Base-by-base conservation (phyloP, 1,139 yeast species). In the Yamadazyma epiphylla region DNA sequence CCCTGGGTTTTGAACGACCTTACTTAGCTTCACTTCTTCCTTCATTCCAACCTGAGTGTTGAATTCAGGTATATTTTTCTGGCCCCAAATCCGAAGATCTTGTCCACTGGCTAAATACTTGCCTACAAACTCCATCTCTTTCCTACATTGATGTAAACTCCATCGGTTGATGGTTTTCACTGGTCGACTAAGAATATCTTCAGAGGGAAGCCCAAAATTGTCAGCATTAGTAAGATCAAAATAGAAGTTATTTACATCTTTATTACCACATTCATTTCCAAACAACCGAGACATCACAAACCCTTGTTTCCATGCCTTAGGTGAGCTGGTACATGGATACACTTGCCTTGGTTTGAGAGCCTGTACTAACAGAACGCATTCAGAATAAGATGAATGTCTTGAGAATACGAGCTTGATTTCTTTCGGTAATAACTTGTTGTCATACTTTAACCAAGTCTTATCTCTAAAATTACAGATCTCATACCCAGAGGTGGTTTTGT, bases 351-450 rank as follows among this genome's bases (percentile, higher is more conserved):
- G 77, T 2, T 43, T 41, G 38, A 76, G 67, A 20, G 55, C 23
- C 7, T 49, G 37, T 0, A 74, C 46, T 9, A 77, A 59, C 3
- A 57, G 40, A n/a, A 54, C 36, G 7, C 64, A 51, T 42, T 77
- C 83, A 3, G 58, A 38, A 36, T 59, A 71, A 0, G 80, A 73
- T 1, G 81, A 73, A 39, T 77, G 83, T 19, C 82, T 50, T 1
- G 81, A 74, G 45, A 69, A 76, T 16, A 66, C 50, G 22, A 69
- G 57, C 32, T 55, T 53, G 0, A 74, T 36, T 8, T 59, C 62
- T 7, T 51, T 54, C 0, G 77, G 75, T 5, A 74, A 53, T 5
- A 72, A 43, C 13, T 54, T 56, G 0, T 44, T 36, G 0, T 55
- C 46, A 4, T 52, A 53, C 9, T 37, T 32, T 0, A 66, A 58